Conservation (phyloP, 257 asterid species). For the Gentiana macrophylla region DNA sequence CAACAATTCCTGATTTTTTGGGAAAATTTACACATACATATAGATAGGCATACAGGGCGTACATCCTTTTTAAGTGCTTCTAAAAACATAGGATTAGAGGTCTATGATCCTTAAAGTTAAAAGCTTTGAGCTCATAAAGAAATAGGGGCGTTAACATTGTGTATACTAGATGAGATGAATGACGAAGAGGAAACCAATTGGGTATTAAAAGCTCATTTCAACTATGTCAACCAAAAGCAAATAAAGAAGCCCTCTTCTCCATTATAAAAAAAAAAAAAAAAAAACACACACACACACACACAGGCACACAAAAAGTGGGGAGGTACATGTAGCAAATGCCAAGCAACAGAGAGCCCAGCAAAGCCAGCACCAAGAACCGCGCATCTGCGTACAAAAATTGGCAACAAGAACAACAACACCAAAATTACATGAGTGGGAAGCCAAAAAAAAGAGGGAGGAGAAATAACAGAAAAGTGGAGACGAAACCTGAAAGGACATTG, state of each 20-base stretch:
- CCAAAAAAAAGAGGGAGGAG: not conserved
- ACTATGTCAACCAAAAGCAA: constrained; percentile 6
- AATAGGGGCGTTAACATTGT: too few relatives aligned
- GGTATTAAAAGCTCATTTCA: too few relatives aligned
- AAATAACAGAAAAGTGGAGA: not conserved
- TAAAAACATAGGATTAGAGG: too few relatives aligned
- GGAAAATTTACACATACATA: too few relatives aligned
- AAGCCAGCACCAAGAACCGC: constrained; percentile 99
- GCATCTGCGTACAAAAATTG: constrained; percentile 30
- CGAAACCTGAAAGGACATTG: constrained; percentile 22
- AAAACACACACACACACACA: not conserved
- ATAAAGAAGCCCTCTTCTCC: constrained; percentile 2
- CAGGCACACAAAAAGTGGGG: not conserved
- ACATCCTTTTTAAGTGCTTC: too few relatives aligned
- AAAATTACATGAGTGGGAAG: not conserved
- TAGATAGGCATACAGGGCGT: too few relatives aligned
- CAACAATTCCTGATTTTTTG: too few relatives aligned
- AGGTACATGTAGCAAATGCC: constrained; percentile 80
- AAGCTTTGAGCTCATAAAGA: too few relatives aligned
- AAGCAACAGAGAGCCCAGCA: constrained; percentile 89
- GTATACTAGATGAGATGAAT: too few relatives aligned
- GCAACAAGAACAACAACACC: not conserved
- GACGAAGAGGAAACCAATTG: too few relatives aligned
- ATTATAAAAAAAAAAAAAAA: not conserved
- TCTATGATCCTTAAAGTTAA: too few relatives aligned